A percentile compares a stretch with the other conserved stretches of the same genome.
Conservation (phyloP, 345 rosid genomes). For the Mallotus nudiflorus region DNA sequence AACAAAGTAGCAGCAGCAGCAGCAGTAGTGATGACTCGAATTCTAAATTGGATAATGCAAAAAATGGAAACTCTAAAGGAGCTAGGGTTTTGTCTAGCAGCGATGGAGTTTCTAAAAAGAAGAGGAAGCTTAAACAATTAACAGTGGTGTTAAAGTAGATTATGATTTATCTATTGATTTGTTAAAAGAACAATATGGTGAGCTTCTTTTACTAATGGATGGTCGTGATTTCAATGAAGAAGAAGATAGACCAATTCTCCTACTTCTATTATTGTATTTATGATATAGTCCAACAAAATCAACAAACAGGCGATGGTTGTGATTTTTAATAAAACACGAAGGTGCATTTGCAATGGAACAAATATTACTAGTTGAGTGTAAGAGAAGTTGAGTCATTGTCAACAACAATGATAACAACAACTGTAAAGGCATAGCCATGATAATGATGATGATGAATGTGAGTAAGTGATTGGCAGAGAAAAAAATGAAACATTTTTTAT, state of each 20-base stretch:
- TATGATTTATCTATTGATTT: too few species aligned
- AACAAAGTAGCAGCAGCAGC: slow-evolving; percentile 36
- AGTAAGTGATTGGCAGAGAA: background rate
- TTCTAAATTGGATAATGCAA: slow-evolving; percentile 41
- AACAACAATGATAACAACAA: slow-evolving; percentile 38
- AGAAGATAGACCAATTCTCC: slow-evolving; percentile 44
- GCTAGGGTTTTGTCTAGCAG: slow-evolving; percentile 20
- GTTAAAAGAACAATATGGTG: too few species aligned
- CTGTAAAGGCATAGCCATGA: slow-evolving; percentile 44
- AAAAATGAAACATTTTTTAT: background rate
- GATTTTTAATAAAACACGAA: slow-evolving; percentile 32
- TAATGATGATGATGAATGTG: too few species aligned
- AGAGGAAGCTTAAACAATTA: slow-evolving; percentile 29
- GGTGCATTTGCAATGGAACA: slow-evolving; percentile 21
- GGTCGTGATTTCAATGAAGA: slow-evolving; percentile 22
- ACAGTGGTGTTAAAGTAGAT: slow-evolving; percentile 41
- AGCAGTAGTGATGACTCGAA: slow-evolving; percentile 39
- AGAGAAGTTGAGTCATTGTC: slow-evolving; percentile 50
- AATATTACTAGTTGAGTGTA: slow-evolving; percentile 30
- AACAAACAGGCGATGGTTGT: slow-evolving; percentile 43
- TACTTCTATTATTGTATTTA: slow-evolving; percentile 45
- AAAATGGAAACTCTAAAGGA: too few species aligned
- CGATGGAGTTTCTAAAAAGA: slow-evolving; percentile 21
- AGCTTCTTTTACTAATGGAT: too few species aligned
- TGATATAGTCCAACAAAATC: slow-evolving; percentile 69